Conservation (phyloP, 352 stramenopile genomes). For the Phytophthora sp. region DNA sequence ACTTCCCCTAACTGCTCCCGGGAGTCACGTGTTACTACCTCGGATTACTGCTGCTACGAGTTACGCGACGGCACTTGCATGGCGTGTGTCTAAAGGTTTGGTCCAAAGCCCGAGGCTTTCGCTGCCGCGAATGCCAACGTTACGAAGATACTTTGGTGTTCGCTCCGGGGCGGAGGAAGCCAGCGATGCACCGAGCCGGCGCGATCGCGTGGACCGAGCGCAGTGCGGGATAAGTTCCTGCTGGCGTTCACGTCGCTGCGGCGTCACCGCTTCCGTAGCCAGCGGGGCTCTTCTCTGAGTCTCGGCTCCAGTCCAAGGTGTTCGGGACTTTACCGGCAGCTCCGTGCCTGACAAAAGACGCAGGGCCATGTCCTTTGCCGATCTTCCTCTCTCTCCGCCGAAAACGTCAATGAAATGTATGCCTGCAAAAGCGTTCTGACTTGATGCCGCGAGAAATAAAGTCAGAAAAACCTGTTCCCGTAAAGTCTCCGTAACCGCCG, state of each 20-base stretch:
- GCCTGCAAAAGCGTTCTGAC: constrained; percentile 1
- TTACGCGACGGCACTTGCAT: no score
- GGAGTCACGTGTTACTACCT: no score
- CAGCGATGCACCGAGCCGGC: constrained; percentile 11
- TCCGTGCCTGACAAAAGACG: neutral
- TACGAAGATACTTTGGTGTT: neutral
- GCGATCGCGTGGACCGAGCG: neutral
- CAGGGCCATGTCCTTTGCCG: neutral
- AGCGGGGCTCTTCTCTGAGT: constrained; percentile 12
- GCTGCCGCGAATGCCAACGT: neutral
- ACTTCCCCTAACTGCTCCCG: no score
- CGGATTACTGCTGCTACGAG: no score
- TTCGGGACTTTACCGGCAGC: neutral
- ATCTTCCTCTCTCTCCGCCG: no score
- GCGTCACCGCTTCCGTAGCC: no score
- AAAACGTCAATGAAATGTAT: neutral
- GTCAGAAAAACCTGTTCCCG: constrained; percentile 14
- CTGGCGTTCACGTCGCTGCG: constrained; percentile 6
- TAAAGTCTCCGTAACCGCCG: neutral
- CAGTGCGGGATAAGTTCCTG: no score
- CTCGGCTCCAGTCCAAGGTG: neutral
- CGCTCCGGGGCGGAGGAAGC: constrained; percentile 4
- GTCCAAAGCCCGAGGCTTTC: neutral
- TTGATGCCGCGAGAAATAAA: neutral
- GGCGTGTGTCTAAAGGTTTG: constrained; percentile 9